These are phyloP conservation scores for Alternaria sp. DNA, from an alignment of 2,329 filamentous ascomycete genomes.

Conservation along the genomic window DNA sequence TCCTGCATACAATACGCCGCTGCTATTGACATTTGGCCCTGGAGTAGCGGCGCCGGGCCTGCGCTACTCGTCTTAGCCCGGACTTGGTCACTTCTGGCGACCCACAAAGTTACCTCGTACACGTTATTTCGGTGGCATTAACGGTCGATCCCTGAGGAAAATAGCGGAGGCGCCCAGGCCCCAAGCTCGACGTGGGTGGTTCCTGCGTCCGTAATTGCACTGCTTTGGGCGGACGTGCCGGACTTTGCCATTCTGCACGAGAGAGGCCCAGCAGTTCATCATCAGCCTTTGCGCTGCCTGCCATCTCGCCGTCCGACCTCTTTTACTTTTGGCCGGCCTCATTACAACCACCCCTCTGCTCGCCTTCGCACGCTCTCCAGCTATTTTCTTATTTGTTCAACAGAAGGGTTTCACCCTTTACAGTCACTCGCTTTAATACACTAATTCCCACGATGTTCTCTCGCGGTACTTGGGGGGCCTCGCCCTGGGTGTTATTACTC, in stretches of 20 bases:
- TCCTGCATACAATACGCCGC: constrained; percentile 4
- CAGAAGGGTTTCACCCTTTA: constrained; percentile 13
- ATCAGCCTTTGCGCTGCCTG: constrained; percentile 15
- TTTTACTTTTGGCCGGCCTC: constrained; percentile 17
- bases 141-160: constrained; percentile 18
- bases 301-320: constrained; percentile 8
- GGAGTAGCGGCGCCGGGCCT: neutral
- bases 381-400: constrained; percentile 26
- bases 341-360: constrained; percentile 17
- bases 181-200: constrained; percentile 21
- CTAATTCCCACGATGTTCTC: constrained; percentile 26
- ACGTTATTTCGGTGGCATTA: constrained; percentile 33
- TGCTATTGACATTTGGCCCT: constrained; percentile 1
- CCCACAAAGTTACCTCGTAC: constrained; percentile 32
- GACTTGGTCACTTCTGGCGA: neutral
- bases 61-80: constrained; percentile 20
- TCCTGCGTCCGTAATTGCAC: constrained; percentile 18
- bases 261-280: constrained; percentile 21
- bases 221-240: constrained; percentile 22
- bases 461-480: constrained; percentile 29
- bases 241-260: constrained; percentile 15
- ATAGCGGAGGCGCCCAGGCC: constrained; percentile 19
- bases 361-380: constrained; percentile 24
- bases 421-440: constrained; percentile 35
- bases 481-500: constrained; percentile 43